Evolutionary conservation across 1,284 basidiomycete species (phyloP), one percentile per base, ranked within the genome.

Genomic region (Melampsora larici-populina): DNA sequence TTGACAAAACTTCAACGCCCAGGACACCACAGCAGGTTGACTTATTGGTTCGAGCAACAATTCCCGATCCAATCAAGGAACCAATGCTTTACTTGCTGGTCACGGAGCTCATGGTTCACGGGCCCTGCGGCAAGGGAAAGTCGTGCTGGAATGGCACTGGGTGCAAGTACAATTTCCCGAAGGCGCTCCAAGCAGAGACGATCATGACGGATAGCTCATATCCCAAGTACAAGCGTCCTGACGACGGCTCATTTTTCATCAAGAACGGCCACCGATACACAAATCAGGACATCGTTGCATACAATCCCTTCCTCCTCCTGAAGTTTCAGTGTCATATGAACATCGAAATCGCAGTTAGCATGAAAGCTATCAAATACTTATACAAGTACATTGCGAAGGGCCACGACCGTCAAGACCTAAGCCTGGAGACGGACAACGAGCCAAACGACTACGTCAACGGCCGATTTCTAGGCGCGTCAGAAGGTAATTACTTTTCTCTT

Each of bases 61-160:
- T 85, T 79, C 87, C 87, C 17, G 85, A 88, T n/a, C n/a, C 79
- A 83, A 82, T 79, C 0, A 83, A 79, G 0, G 79, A 87, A 49
- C 86, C 86, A 0, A 29, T 79, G 0, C 84, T 88, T 0, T 86
- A 83, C 80, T 80, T 84, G 0, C 80, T 80, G 13, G 83, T 84
- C 18, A 81, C 77, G 40, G 80, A 78, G 7, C 84, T 79, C 64
- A 87, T 88, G 87, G 79, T 87, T 1, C 87, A 88, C 83, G 84
- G 85, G 21, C 86, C 86, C 0, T 87, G 86, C 82, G 84, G 85
- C 15, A 13, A 13, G n/a, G n/a, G n/a, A n/a, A n/a, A n/a, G n/a
- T n/a, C n/a, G n/a, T n/a, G n/a, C n/a, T n/a, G n/a, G n/a, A 26
- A 26, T 21, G 26, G 26, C 3, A 3, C 4, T 13, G 51, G 4